Evolutionary conservation across 2,329 filamentous ascomycete genomes (phyloP).

Genomic region (Fusarium dlaminii): DNA sequence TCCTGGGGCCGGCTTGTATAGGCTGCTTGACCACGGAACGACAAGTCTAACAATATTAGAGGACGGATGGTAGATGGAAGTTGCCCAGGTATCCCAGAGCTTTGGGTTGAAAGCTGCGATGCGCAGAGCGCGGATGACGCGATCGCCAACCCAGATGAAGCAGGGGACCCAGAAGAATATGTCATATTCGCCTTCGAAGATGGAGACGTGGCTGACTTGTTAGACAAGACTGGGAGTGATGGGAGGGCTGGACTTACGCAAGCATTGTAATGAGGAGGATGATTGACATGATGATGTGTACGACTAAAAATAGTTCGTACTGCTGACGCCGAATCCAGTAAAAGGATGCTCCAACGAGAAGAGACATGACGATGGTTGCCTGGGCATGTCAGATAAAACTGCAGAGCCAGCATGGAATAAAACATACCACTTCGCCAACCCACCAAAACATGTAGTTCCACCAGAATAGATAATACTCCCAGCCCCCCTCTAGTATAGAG

Average conservation of each 20-base stretch:
- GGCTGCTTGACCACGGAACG: constrained; percentile 48
- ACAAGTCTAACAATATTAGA: constrained; percentile 55
- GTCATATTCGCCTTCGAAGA: constrained; percentile 61
- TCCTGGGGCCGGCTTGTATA: constrained; percentile 51
- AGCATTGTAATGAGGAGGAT: constrained; percentile 61
- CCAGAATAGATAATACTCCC: constrained; percentile 48
- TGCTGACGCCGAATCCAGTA: constrained; percentile 61
- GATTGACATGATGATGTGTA: constrained; percentile 63
- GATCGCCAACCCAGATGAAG: constrained; percentile 60
- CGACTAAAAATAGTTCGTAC: constrained; percentile 62
- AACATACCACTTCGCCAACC: constrained; percentile 57
- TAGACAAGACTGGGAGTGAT: background rate
- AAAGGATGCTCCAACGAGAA: constrained; percentile 57
- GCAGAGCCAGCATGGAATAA: rapidly evolving
- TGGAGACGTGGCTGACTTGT: constrained; percentile 57
- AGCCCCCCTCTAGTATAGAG: constrained; percentile 48
- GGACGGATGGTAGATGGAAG: constrained; percentile 48
- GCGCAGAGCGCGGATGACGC: constrained; percentile 56
- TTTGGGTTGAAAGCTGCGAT: constrained; percentile 52
- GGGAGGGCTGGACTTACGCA: constrained; percentile 50
- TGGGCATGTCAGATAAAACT: background rate
- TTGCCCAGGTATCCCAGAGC: constrained; percentile 50
- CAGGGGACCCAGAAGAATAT: constrained; percentile 60
- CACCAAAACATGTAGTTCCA: constrained; percentile 60
- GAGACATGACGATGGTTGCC: constrained; percentile 57